Evolutionary conservation across 768 basidiomycete species (phyloP).

Genomic region (Suillus decipiens): DNA sequence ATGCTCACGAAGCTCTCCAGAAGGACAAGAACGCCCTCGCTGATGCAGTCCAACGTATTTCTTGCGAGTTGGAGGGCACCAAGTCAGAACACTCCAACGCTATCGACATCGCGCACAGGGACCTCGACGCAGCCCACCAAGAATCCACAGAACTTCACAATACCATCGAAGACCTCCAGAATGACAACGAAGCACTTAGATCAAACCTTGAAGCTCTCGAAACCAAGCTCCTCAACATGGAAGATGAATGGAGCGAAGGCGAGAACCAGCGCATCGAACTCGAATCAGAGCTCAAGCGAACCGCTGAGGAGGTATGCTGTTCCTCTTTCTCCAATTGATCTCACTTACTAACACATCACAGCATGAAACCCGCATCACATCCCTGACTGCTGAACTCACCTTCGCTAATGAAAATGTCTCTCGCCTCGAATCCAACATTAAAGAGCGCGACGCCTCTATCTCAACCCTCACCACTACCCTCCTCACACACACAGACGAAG

Average conservation of each 20-base stretch:
- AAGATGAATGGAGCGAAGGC: constrained; percentile 54
- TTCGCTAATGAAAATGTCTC: constrained; percentile 52
- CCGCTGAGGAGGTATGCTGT: constrained; percentile 50
- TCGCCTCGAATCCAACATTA: constrained; percentile 60
- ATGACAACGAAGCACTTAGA: constrained; percentile 9
- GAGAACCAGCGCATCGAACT: constrained; percentile 58
- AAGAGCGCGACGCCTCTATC: constrained; percentile 58
- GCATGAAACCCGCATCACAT: constrained; percentile 50
- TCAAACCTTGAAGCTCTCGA: constrained; percentile 40
- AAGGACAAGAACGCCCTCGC: constrained; percentile 46
- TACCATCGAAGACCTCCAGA: constrained; percentile 1
- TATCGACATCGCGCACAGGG: constrained; percentile 41
- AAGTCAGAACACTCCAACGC: constrained; percentile 47
- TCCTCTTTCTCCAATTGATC: background rate
- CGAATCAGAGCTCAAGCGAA: constrained; percentile 54
- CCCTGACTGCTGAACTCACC: constrained; percentile 57
- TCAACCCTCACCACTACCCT: constrained; percentile 48
- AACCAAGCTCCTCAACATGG: constrained; percentile 45
- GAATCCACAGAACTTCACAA: background rate
- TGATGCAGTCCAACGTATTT: constrained; percentile 34
- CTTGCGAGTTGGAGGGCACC: constrained; percentile 35
- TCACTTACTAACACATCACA: constrained; percentile 28
- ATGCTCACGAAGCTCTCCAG: constrained; percentile 42
- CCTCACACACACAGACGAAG: constrained; percentile 50
- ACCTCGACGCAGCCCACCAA: constrained; percentile 29